Conservation (phyloP, 768 basidiomycete genomes). For the Mycena vitilis region DNA sequence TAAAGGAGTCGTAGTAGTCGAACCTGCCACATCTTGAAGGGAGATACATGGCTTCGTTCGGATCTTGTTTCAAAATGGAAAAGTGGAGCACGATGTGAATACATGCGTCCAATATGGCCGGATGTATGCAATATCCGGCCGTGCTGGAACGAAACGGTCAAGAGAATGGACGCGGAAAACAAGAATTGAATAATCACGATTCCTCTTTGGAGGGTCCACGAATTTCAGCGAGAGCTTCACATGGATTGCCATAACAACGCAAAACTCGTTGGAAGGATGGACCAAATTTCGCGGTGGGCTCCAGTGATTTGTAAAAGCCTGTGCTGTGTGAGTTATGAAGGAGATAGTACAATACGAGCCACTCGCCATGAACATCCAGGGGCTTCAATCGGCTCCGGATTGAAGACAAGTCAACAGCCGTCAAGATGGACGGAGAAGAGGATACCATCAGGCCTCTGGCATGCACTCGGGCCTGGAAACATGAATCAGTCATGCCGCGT, state of each 20-base stretch:
- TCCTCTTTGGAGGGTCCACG: not conserved
- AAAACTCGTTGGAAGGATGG: not conserved
- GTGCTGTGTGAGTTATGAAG: not conserved
- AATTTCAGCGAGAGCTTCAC: not conserved
- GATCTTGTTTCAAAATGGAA: not conserved
- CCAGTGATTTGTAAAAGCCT: not conserved
- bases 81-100: not conserved
- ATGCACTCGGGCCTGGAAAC: no score
- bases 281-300: not conserved
- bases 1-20: not conserved
- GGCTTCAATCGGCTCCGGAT: not conserved
- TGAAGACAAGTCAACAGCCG: no score
- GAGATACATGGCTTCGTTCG: not conserved
- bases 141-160: not conserved
- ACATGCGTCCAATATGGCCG: not conserved
- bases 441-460: no score
- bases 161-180: not conserved
- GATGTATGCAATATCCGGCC: not conserved
- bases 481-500: no score
- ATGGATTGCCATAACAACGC: not conserved
- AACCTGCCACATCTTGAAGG: not conserved
- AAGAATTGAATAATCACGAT: not conserved
- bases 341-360: no score
- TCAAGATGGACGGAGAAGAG: no score
- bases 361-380: not conserved